Evolutionary conservation across 2,329 filamentous ascomycete genomes (phyloP), one percentile per base, ranked within the genome.

Genomic region (Neopestalotiopsis sp.): DNA sequence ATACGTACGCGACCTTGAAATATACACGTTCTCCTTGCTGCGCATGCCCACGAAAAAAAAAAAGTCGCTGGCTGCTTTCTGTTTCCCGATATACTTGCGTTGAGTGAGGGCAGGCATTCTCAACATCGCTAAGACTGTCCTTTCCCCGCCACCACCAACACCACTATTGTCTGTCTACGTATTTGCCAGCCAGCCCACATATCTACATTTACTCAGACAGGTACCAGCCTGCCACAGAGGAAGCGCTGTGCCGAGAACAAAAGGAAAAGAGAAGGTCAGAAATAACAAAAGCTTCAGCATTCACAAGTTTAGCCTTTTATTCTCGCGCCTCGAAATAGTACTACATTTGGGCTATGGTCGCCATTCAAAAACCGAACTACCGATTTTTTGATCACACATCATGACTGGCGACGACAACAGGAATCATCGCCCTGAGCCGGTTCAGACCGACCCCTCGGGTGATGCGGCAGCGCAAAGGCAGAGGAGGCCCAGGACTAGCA

Each of bases 401-500:
- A 53, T 67, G 68, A 13, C 61, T 66, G 38, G 40, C 59, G 24
- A 62, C 59, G 59, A 45, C 34, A 40, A 66, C 72, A 57, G 53
- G 66, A 20, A 66, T 70, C 68, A 53, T 53, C 45, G 72, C 32
- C 45, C 45, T 20, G 56, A 38, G 28, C 64, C 67, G n/a, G 65
- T 38, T 40, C 65, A 67, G 49, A 65, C 65, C 12, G 63, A 70
- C 20, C 42, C 14, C 32, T 68, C 72, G 32, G 74, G 71, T 63
- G 74, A 77, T 61, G 73, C 73, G 40, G 69, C 34, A 7, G 34
- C 73, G 40, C 76, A 74, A 62, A 79, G 76, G 58, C 76, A 76
- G 45, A 87, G 83, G 75, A 82, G 86, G 66, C 81, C 81, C 14
- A 82, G 87, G 67, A 85, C 82, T 34, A 89, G 87, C 76, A 86